A percentile compares a stretch with the other conserved stretches of the same genome.
These are phyloP conservation scores for Didymellaceae sp. DNA, from an alignment of 2,329 filamentous ascomycete genomes.

Conservation along the genomic window DNA sequence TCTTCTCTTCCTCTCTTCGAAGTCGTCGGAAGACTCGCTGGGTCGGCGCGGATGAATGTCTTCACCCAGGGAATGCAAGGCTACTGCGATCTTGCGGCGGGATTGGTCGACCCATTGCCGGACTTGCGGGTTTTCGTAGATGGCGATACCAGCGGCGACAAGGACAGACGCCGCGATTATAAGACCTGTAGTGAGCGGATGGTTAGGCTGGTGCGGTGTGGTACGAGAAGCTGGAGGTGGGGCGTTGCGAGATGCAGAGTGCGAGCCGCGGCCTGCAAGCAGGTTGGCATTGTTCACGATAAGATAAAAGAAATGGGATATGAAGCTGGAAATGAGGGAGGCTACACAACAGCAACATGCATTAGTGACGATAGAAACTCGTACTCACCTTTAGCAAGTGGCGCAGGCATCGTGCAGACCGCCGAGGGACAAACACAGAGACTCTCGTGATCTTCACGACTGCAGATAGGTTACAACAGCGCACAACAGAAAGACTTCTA, in stretches of 20 bases:
- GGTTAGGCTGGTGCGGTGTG: slow-evolving; percentile 34
- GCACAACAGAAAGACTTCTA: background rate
- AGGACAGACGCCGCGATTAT: slow-evolving; percentile 67
- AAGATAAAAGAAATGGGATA: slow-evolving; percentile 4
- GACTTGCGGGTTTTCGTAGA: slow-evolving; percentile 69
- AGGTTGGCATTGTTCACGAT: slow-evolving; percentile 34
- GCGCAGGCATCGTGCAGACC: slow-evolving; percentile 45
- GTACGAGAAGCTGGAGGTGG: slow-evolving; percentile 11
- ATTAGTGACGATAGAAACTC: slow-evolving; percentile 26
- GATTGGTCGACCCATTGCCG: slow-evolving; percentile 68
- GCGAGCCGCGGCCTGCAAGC: slow-evolving; percentile 39
- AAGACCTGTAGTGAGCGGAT: slow-evolving; percentile 57
- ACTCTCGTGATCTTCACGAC: background rate
- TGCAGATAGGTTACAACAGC: background rate
- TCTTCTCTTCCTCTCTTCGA: slow-evolving; percentile 36
- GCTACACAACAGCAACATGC: slow-evolving; percentile 31
- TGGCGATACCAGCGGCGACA: slow-evolving; percentile 67
- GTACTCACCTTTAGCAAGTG: slow-evolving; percentile 50
- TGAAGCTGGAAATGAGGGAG: slow-evolving; percentile 10
- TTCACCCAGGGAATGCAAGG: slow-evolving; percentile 65
- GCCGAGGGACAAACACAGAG: slow-evolving; percentile 10
- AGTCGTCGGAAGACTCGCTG: slow-evolving; percentile 43
- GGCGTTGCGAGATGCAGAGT: slow-evolving; percentile 21
- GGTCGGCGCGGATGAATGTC: slow-evolving; percentile 58
- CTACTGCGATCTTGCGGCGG: slow-evolving; percentile 65